Evolutionary conservation across 2,329 filamentous ascomycete species (phyloP), one percentile per base, ranked within the genome.

Genomic region (Ceratocystis papillata): DNA sequence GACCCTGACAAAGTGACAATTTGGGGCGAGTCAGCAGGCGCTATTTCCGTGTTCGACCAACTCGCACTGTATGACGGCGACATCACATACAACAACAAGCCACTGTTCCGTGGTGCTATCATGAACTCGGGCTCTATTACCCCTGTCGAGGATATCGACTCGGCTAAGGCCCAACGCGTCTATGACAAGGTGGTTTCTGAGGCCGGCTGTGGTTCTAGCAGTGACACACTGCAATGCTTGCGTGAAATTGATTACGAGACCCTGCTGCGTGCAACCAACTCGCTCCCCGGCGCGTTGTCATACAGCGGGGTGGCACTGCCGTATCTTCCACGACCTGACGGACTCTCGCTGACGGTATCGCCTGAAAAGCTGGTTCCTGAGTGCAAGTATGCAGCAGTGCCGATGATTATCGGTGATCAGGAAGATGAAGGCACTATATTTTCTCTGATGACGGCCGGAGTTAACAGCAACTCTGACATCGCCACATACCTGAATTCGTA

Each of bases 361-460:
- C 81, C 83, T 0, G 84, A 87, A 10, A 64, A 76, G 0, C 73
- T 84, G 10, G 72, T 78, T 6, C 64, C 69, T 12, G 69, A 73
- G 0, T 81, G 82, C 20, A 77, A 77, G 68, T 86, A 83, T 68
- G 79, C 82, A 30, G 77, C 70, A 0, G 81, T 87, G 0, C 85
- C 85, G 2, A 80, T 87, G 71, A 86, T 88, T 65, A 76, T 83
- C 37, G 84, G 85, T 50, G 78, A 85, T 70, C 81, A 84, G 73
- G 83, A 87, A 76, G 85, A 88, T 71, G 85, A 88, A 72, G 84
- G 84, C 6, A 86, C 85, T 0, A 72, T 87, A 3, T 87, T 87
- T 72, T 77, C 81, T 5, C 76, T 87, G 17, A 79, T 81, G 70
- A 82, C 84, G 64, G 70, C 73, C 30, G 86, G 86, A 71, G 76